A percentile compares a stretch with the other conserved stretches of the same genome.
These are phyloP conservation scores for Eucalyptus fibrosa DNA, from an alignment of 345 rosid genomes.

Conservation along the genomic window DNA sequence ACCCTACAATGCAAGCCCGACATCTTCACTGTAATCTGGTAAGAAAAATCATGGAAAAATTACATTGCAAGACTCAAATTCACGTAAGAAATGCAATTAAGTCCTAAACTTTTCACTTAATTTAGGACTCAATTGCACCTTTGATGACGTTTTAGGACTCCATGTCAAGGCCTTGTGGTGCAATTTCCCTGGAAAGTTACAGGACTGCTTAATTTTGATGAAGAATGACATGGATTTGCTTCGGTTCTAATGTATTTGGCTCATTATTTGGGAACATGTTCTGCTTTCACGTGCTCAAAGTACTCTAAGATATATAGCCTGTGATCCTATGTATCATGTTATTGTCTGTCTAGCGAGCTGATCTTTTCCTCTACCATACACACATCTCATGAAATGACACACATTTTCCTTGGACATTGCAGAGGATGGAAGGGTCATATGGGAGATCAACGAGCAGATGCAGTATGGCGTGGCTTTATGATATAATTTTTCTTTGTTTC, in stretches of 20 bases:
- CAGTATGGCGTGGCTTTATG: neutral
- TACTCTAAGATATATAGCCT: neutral
- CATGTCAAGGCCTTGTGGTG: neutral
- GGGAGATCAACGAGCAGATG: conserved; percentile 32
- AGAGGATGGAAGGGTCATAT: conserved; percentile 50
- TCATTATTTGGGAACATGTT: neutral
- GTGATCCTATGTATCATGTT: no score
- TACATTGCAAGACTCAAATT: no score
- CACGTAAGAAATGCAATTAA: no score
- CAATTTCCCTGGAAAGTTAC: neutral
- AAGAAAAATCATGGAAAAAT: neutral
- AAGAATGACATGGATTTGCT: neutral
- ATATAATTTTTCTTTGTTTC: neutral
- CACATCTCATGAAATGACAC: neutral
- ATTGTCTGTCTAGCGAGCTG: neutral
- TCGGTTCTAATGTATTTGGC: neutral
- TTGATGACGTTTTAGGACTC: no score
- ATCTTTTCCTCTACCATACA: neutral
- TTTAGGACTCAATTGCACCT: no score
- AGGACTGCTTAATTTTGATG: neutral
- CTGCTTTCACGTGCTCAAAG: neutral
- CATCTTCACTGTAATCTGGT: neutral
- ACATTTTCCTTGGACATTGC: neutral
- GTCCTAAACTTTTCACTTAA: no score
- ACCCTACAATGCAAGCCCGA: neutral